Base-by-base conservation (phyloP, 2,329 filamentous ascomycete species). In the Metarhizium guizhouense region DNA sequence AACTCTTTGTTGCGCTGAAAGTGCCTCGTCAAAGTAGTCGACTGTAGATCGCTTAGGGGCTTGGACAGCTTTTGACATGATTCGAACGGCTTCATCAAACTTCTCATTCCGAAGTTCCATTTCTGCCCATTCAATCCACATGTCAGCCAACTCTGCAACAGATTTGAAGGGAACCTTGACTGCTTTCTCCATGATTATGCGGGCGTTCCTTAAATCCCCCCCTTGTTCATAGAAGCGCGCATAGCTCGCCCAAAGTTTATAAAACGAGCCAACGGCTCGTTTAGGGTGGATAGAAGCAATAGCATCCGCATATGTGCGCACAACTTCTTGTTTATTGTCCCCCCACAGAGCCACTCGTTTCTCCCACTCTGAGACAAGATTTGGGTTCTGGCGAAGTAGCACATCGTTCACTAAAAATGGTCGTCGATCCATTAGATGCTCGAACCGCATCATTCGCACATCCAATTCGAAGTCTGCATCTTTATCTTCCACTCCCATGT, bases 61-160 rank as follows among this genome's bases (percentile, higher is more conserved):
- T 70, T 96, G 92, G 5, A 94, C 93, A 18, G 94, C 94, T 71
- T 96, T 97, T 45, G 90, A 89, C 92, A 99, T 96, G 68, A 99
- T 93, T 58, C 87, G 87, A 59, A 96, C 87, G 3, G 95, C 94
- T 65, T 89, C 87, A 67, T 97, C 92, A 61, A 97, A 96, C 67
- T 97, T 95, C 65, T 97, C 92, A 65, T 91, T 91, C 51, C 94
- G 87, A 51, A 99, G 79, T 70, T 99, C 94, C 88, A 99, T 90
- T 72, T 99, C 93, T 1, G 95, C 93, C 93, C 94, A 99, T 72
- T 96, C 91, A 60, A 95, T 95, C 94, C 94, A 99, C 81, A 94
- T 95, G 66, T 99, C 94, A 20, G 94, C 94, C 56, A 99, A 79
- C 71, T 99, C 94, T 34, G 88, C 85, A n/a, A 99, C 93, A 0